Conservation (phyloP, 2,329 filamentous ascomycete genomes). For the Neofusicoccum laricinum region DNA sequence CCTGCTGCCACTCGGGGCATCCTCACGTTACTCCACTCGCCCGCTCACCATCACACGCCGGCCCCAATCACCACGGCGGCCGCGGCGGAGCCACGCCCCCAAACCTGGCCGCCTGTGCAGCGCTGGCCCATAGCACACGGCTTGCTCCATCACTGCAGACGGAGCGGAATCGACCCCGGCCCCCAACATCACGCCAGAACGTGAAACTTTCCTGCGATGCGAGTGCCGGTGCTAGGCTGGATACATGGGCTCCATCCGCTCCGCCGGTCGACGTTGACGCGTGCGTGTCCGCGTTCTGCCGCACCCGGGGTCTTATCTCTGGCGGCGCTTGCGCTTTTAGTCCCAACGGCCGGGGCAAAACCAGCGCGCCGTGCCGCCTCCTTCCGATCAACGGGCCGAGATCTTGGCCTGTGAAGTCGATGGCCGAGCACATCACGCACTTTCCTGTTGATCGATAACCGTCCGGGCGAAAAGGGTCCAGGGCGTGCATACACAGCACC, state of each 20-base stretch:
- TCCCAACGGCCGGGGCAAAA: background rate
- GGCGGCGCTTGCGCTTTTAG: background rate
- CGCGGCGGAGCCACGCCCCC: background rate
- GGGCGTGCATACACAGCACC: background rate
- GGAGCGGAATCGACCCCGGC: background rate
- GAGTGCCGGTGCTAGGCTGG: background rate
- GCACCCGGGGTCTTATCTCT: background rate
- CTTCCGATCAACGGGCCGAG: slow-evolving; percentile 5
- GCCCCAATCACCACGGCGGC: no score
- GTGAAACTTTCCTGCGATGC: background rate
- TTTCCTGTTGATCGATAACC: background rate
- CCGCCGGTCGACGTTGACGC: background rate
- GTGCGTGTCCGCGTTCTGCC: background rate
- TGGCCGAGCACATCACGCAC: no score
- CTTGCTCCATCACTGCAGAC: no score
- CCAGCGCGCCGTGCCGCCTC: background rate
- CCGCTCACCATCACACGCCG: background rate
- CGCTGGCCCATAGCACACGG: background rate
- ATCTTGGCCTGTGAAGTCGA: background rate
- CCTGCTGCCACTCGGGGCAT: background rate
- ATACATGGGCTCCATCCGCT: background rate
- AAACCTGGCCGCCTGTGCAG: background rate
- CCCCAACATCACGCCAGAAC: background rate
- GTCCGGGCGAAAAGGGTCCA: background rate
- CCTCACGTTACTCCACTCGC: background rate